Conservation (phyloP, 2,329 filamentous ascomycete species). For the Ophiosphaerella narmari region DNA sequence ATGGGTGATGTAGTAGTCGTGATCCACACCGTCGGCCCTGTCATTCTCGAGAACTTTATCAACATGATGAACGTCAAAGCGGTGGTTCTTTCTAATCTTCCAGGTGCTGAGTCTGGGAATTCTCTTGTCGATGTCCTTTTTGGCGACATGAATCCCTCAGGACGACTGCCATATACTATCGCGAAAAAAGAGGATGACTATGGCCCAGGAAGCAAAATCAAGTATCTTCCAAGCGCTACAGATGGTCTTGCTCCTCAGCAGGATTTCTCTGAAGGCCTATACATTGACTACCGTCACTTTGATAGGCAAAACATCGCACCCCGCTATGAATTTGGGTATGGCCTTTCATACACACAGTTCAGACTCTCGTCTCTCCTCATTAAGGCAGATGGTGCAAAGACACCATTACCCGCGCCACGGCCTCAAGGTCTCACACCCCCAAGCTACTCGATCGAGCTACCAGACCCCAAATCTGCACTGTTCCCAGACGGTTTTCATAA, state of each 20-base stretch:
- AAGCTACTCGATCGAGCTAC: conserved; percentile 59
- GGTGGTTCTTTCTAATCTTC: conserved; percentile 81
- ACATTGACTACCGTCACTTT: conserved; percentile 89
- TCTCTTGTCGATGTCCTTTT: conserved; percentile 80
- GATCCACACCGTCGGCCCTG: conserved; percentile 82
- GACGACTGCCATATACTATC: conserved; percentile 87
- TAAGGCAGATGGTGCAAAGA: conserved; percentile 52
- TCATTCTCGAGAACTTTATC: conserved; percentile 80
- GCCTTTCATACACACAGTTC: conserved; percentile 80
- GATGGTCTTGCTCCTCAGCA: conserved; percentile 73
- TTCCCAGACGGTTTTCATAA: conserved; percentile 66
- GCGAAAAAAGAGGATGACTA: conserved; percentile 76
- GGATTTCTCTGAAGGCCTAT: conserved; percentile 80
- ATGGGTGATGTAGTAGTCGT: conserved; percentile 77
- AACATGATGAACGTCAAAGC: conserved; percentile 77
- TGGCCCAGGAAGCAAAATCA: conserved; percentile 70
- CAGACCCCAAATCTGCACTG: conserved; percentile 60
- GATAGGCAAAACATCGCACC: conserved; percentile 76
- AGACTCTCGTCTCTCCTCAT: conserved; percentile 60
- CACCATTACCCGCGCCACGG: conserved; percentile 34
- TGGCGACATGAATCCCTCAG: conserved; percentile 75
- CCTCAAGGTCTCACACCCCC: conserved; percentile 45
- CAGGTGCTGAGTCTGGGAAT: conserved; percentile 84
- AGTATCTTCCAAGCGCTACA: conserved; percentile 66
- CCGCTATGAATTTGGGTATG: conserved; percentile 84